phyloP scores from a whole-genome alignment of 345 rosid genomes.

The Hibiscus syriacus region DNA sequence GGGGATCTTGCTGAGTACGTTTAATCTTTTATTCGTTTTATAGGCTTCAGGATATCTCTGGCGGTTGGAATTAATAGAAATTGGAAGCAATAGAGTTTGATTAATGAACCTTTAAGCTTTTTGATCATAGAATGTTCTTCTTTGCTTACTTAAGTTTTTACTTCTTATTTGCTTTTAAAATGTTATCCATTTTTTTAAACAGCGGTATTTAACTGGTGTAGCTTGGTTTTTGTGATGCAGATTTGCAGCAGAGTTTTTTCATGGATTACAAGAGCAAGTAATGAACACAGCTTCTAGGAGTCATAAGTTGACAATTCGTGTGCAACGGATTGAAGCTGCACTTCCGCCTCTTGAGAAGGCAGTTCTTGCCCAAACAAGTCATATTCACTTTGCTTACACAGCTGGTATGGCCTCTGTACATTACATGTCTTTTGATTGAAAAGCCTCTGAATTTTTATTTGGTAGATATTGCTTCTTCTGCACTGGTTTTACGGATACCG shows the following conservation, averaged over 20 bases:
- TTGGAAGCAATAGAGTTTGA: background rate
- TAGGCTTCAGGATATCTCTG: background rate
- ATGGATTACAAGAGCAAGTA: constrained; percentile 83
- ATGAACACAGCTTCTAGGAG: constrained; percentile 78
- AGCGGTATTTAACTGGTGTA: constrained; percentile 1
- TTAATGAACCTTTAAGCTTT: background rate
- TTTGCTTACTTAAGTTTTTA: background rate
- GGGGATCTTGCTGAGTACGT: constrained; percentile 99
- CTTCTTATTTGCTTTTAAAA: background rate
- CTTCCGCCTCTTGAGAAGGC: constrained; percentile 81
- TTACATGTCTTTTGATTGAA: constrained; percentile 14
- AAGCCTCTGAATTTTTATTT: constrained; percentile 13
- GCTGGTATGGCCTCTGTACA: constrained; percentile 61
- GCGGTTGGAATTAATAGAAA: background rate
- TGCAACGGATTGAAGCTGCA: constrained; percentile 69
- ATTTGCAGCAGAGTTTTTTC: constrained; percentile 93
- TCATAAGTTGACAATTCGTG: constrained; percentile 58
- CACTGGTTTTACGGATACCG: background rate
- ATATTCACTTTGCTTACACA: constrained; percentile 87
- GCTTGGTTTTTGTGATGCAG: constrained; percentile 26
- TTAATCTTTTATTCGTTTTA: background rate
- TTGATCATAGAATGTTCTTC: background rate
- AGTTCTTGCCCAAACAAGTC: constrained; percentile 71
- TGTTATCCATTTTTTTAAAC: background rate
- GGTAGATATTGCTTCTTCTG: constrained; percentile 10